A percentile compares a stretch with the other conserved stretches of the same genome.
These are phyloP conservation scores for Emydomyces testavorans DNA, from an alignment of 2,329 filamentous ascomycete species.

Conservation along the genomic window DNA sequence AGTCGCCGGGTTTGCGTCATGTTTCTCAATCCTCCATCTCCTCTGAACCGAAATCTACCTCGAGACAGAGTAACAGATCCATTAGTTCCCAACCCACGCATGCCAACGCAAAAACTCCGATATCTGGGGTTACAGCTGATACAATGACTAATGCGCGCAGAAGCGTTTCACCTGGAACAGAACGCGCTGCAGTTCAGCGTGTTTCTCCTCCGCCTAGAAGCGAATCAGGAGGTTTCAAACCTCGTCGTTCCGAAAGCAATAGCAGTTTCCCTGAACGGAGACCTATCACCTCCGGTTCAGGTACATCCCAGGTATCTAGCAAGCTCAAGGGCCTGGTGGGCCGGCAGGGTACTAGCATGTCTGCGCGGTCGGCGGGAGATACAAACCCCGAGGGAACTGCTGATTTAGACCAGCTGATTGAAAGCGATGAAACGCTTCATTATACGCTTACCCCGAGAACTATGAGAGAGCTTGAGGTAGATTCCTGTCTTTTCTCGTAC, in stretches of 20 bases:
- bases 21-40: neutral
- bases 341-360: conserved; percentile 21
- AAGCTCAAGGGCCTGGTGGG: conserved; percentile 36
- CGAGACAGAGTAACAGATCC: conserved; percentile 7
- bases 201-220: conserved; percentile 25
- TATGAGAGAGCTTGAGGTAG: conserved; percentile 64
- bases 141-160: conserved; percentile 13
- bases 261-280: conserved; percentile 29
- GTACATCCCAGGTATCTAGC: conserved; percentile 31
- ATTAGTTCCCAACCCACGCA: conserved; percentile 1
- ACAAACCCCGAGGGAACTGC: conserved; percentile 45
- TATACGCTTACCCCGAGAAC: conserved; percentile 70
- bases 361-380: conserved; percentile 17
- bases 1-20: neutral
- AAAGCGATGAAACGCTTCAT: conserved; percentile 70
- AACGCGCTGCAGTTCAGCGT: conserved; percentile 35
- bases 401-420: conserved; percentile 67
- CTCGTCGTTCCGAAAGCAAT: conserved; percentile 30
- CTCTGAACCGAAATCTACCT: conserved; percentile 4
- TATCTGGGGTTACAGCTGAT: conserved; percentile 17
- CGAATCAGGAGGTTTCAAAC: conserved; percentile 19
- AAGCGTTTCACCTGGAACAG: conserved; percentile 20
- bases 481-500: neutral
- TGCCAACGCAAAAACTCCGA: conserved; percentile 10
- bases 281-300: conserved; percentile 31